Evolutionary conservation across 192 early-diverging fungal species (phyloP), one percentile per base, ranked within the genome.

Genomic region (Mortierella antarctica): DNA sequence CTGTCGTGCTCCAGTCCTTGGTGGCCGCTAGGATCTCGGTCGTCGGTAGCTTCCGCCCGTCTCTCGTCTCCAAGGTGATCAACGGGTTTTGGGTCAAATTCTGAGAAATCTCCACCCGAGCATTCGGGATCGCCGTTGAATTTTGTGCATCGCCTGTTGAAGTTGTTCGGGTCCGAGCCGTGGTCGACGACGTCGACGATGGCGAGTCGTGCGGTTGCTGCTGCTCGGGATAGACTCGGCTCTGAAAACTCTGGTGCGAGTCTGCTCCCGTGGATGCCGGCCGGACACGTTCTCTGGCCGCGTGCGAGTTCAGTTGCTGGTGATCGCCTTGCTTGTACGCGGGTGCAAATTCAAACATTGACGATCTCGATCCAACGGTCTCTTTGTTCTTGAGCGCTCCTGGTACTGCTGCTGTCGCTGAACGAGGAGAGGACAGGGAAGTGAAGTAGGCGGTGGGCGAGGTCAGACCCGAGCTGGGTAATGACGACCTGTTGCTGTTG

Each of bases 1-100:
- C 54, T n/a, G 83, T 84, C 41, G 21, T 55, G 20, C 67, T 67
- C 83, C 83, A 84, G 49, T 84, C 83, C 50, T 71, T 75, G 20
- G 63, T 47, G 3, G 74, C 61, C 1, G 74, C 40, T 44, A 83
- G 48, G 5, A 57, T 57, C 49, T 53, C 58, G 3, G 74, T 63
- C 10, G 83, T 52, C 17, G 31, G 79, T 76, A 39, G 44, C 51
- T 42, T 71, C 75, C 20, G 48, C 6, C 41, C 10, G 23, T 21
- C 50, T 42, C 7, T 31, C 21, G 5, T 31, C 55, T 23, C 3
- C 48, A 2, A n/a, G 49, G 11, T 6, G 2, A 41, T 68, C 62
- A 65, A 14, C 15, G 46, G 56, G 3, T 70, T 49, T 67, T 70
- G 50, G 17, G 70, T 65, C 7, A 77, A 23, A 13, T 41, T 44